Percentiles rank a stretch among this genome's conserved stretches.
These are phyloP conservation scores for Psidium friedrichsthalianum DNA, from an alignment of 345 rosid species.

Conservation along the genomic window DNA sequence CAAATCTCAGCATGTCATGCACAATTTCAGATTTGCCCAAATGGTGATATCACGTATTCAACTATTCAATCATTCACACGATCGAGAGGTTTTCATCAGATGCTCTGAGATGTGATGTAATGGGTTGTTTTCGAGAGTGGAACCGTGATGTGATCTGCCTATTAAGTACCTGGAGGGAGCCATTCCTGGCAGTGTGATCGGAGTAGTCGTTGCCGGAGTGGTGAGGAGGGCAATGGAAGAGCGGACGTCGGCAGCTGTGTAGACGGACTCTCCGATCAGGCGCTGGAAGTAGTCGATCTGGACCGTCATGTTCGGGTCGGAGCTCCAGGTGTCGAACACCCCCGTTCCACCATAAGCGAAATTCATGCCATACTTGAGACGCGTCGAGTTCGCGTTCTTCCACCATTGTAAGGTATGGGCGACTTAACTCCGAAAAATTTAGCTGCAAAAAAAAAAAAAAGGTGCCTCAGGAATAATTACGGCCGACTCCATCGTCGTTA, in stretches of 20 bases:
- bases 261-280: constrained; percentile 23
- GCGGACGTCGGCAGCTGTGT: constrained; percentile 13
- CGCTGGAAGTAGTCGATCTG: constrained; percentile 52
- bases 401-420: constrained; percentile 52
- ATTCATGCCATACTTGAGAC: constrained; percentile 47
- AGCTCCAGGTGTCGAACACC: constrained; percentile 37
- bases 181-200: constrained; percentile 20
- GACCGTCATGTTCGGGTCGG: constrained; percentile 59
- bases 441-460: constrained; percentile 26
- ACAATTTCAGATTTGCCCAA: not conserved
- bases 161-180: constrained; percentile 29
- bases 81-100: not conserved
- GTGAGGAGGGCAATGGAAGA: constrained; percentile 46
- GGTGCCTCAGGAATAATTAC: not conserved
- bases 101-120: not conserved
- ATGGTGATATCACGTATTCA: not conserved
- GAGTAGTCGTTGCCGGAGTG: constrained; percentile 70
- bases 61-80: not conserved
- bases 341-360: constrained; percentile 91
- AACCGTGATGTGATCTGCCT: not conserved
- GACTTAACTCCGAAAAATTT: constrained; percentile 42
- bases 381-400: constrained; percentile 11
- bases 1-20: not conserved
- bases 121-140: not conserved
- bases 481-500: not conserved